A percentile compares a stretch with the other conserved stretches of the same genome.
Evolutionary conservation across 2,329 filamentous ascomycete genomes (phyloP).

Genomic region (Aciculosporium take): DNA sequence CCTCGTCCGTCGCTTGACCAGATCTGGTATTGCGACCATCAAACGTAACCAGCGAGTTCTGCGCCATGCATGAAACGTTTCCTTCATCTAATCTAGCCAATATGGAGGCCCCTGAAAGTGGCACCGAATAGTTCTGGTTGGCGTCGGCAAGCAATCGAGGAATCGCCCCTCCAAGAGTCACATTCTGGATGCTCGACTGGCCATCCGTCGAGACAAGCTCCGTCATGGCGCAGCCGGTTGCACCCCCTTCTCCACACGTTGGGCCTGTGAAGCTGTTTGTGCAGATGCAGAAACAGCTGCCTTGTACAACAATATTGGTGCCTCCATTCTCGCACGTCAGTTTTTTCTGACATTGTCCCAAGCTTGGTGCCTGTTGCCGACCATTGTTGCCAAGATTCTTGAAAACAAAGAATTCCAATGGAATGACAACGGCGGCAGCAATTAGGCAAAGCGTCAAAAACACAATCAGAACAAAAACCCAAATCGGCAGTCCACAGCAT

Average conservation of each 20-base stretch:
- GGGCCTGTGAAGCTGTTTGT: conserved; percentile 66
- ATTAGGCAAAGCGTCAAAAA: conserved; percentile 58
- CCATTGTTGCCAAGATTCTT: conserved; percentile 27
- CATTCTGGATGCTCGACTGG: conserved; percentile 37
- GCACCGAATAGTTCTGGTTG: conserved; percentile 56
- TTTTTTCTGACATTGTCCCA: conserved; percentile 42
- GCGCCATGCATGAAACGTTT: conserved; percentile 65
- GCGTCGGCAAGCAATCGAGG: conserved; percentile 57
- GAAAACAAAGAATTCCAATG: conserved; percentile 50
- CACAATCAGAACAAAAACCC: conserved; percentile 54
- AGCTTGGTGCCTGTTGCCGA: conserved; percentile 22
- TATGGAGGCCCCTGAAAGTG: conserved; percentile 55
- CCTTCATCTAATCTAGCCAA: conserved; percentile 61
- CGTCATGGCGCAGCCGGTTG: conserved; percentile 39
- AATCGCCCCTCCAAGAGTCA: conserved; percentile 68
- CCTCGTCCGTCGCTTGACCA: conserved; percentile 3
- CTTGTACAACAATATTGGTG: conserved; percentile 52
- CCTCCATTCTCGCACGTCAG: conserved; percentile 68
- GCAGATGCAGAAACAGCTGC: conserved; percentile 73
- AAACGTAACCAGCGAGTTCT: conserved; percentile 83
- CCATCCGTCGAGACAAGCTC: conserved; percentile 27
- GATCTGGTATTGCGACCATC: conserved; percentile 37
- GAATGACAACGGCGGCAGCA: conserved; percentile 70
- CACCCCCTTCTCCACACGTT: conserved; percentile 33
- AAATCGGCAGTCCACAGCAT: conserved; percentile 74